A percentile compares a stretch with the other conserved stretches of the same genome.
These are phyloP conservation scores for Backusella psychrophila DNA, from an alignment of 192 early-diverging fungal species.

Conservation along the genomic window DNA sequence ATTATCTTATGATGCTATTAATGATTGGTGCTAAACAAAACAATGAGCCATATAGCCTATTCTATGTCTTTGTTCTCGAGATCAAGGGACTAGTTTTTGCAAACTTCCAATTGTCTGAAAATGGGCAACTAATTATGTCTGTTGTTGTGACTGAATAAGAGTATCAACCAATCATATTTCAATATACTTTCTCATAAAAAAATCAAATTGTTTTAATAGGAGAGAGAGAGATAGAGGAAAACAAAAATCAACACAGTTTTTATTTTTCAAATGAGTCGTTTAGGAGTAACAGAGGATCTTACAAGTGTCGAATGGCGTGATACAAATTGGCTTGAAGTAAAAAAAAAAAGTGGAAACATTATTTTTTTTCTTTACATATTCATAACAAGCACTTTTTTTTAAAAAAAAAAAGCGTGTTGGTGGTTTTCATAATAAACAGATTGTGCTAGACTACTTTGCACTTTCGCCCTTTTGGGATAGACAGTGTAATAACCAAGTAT, in stretches of 20 bases:
- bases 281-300: constrained; percentile 40
- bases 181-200: not conserved
- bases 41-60: not conserved
- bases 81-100: not conserved
- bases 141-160: not conserved
- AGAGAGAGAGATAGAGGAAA: not conserved
- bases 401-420: constrained; percentile 46
- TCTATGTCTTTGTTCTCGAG: too few species aligned
- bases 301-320: constrained; percentile 65
- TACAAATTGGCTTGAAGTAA: constrained; percentile 54
- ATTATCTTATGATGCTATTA: not conserved
- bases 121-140: not conserved
- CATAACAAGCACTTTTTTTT: not conserved
- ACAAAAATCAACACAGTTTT: not conserved
- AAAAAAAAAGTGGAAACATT: not conserved
- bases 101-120: not conserved
- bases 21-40: not conserved
- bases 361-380: not conserved
- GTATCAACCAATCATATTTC: not conserved
- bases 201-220: not conserved
- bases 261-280: constrained; percentile 21
- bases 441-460: constrained; percentile 79
- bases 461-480: constrained; percentile 82
- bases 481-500: constrained; percentile 73
- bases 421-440: constrained; percentile 65